A percentile compares a stretch with the other conserved stretches of the same genome.
Conservation (phyloP, 495 filamentous ascomycete genomes). For the Penicillium subrubescens region DNA sequence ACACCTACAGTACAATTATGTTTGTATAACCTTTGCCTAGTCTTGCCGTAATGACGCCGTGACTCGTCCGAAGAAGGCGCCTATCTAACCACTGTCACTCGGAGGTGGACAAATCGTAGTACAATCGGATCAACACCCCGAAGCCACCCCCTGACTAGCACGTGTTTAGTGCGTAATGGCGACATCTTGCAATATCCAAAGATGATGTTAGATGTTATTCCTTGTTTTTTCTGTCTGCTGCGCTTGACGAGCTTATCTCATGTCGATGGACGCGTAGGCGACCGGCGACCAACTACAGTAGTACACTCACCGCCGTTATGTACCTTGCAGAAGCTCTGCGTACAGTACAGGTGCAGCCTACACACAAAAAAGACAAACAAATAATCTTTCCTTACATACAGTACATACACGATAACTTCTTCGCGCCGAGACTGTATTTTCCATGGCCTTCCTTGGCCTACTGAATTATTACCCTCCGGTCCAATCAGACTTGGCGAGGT, state of each 20-base stretch:
- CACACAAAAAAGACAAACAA: background rate
- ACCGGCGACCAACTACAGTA: background rate
- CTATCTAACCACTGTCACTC: background rate
- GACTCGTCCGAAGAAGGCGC: background rate
- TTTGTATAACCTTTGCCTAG: background rate
- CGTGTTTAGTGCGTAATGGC: conserved; percentile 1
- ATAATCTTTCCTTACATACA: background rate
- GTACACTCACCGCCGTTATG: background rate
- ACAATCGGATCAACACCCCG: background rate
- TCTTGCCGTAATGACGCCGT: background rate
- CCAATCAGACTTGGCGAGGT: background rate
- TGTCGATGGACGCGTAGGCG: background rate
- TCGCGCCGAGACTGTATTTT: background rate
- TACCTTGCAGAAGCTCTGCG: background rate
- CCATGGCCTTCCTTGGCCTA: background rate
- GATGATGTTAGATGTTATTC: background rate
- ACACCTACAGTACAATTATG: too few species aligned
- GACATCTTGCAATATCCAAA: background rate
- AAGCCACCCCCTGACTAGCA: background rate
- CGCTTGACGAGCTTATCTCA: background rate
- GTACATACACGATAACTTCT: background rate
- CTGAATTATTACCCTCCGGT: background rate
- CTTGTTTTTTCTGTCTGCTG: background rate
- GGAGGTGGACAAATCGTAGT: background rate
- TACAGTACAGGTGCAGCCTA: background rate